Evolutionary conservation across 768 basidiomycete genomes (phyloP), one percentile per base, ranked within the genome.

Genomic region (Pleurotus tuoliensis): DNA sequence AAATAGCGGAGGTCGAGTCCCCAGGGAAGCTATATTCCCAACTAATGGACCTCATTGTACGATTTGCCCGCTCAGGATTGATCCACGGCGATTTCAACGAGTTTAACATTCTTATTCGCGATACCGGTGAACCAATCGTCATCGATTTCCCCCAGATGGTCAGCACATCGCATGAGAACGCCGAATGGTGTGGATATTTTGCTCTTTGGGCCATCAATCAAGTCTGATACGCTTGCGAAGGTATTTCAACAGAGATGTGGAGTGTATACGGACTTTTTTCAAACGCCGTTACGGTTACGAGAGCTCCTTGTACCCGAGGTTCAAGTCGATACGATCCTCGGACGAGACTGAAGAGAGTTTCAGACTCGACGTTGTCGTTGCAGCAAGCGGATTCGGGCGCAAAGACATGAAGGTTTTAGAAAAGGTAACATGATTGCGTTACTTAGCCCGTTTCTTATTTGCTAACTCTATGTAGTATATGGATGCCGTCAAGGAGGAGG

Each of bases 111-210:
- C 84, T 99, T 59, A 94, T 99, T 63, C 83, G 90, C 46, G 86
- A 87, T 53, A 69, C 71, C 18, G 80, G 80, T 9, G 86, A 92
- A 63, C 91, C 95, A 5, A 73, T 98, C 52, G 84, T 99, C 43
- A 99, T 99, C 64, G 97, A 99, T 75, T 99, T 99, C 69, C 97
- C 97, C 6, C 97, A 99, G 75, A 98, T 98, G 96, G 93, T 98
- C 71, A 93, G 90, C 77, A 95, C 92, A 24, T 90, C 94, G 47
- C 97, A 99, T 62, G 84, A 86, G 64, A 97, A 99, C 68, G 97
- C 97, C 4, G 97, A 98, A 75, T 97, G 90, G 93, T 94, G 63
- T 70, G 85, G 62, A 38, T 43, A 37, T 52, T 30, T 44, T 48
- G 47, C 37, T 38, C n/a, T 58, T 43, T 49, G 57, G 55, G 58